Evolutionary conservation across 2,329 filamentous ascomycete genomes (phyloP), one percentile per base, ranked within the genome.

Genomic region (Verticillium nubilum): DNA sequence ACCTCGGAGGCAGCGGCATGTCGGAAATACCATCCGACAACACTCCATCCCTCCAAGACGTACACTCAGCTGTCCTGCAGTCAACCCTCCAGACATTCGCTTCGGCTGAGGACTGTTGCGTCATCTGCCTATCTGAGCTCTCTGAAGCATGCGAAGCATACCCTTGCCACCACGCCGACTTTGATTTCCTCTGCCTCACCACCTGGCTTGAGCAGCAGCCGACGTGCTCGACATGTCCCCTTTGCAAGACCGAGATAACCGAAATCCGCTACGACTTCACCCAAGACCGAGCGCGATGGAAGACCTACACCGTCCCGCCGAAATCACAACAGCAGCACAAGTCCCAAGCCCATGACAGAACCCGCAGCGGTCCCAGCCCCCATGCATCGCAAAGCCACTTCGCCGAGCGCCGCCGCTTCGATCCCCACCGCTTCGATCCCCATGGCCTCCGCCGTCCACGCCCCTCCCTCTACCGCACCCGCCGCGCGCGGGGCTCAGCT

Each of bases 41-140:
- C 10, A 15, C 12, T 29, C 54, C 56, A n/a, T 52, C 71, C 58
- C 56, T 54, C n/a, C 62, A 67, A 54, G 73, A 80, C 55, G 66
- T 81, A 31, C 73, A 75, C 62, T 70, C 74, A 31, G 70, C 69
- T 67, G 68, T 82, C 10, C 69, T 82, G 28, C 75, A 77, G 52
- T 74, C 68, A 53, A 81, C 79, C 0, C 74, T 82, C 17, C 67
- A 72, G 76, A 81, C 63, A 71, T 78, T 68, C 73, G 15, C 63
- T 56, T 27, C 52, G 62, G 62, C 47, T 60, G 59, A n/a, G 62
- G 66, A 71, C 63, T 85, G 82, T 68, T 97, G 93, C 73, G 91
- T 96, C 63, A 95, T 98, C 72, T 98, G 93, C 73, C 86, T 97
- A 62, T 90, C 94, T 59, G 69, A 76, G 58, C 80, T 97, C 68